Evolutionary conservation across 306 rosid genomes (phyloP).

Genomic region (Glycyrrhiza uralensis): DNA sequence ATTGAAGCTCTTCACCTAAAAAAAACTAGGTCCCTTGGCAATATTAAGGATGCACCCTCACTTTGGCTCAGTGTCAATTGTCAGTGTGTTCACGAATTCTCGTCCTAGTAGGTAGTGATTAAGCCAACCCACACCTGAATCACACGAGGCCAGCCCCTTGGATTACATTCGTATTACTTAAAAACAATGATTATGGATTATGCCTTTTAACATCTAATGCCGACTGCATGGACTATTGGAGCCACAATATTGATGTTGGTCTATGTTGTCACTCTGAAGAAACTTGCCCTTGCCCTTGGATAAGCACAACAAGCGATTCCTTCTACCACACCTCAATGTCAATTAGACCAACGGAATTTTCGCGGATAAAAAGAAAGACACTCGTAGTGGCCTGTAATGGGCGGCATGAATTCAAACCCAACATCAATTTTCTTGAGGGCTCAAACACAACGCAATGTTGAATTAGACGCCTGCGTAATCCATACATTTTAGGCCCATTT

Average conservation of each 20-base stretch:
- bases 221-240: neutral
- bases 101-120: no score
- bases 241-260: neutral
- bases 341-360: neutral
- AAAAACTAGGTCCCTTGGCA: no score
- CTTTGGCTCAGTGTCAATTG: no score
- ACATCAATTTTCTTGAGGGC: slow-evolving; percentile 29
- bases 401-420: slow-evolving; percentile 31
- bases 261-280: neutral
- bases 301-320: slow-evolving; percentile 4
- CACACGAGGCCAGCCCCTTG: no score
- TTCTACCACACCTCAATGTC: slow-evolving; percentile 11
- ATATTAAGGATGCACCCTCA: no score
- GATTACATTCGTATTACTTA: no score
- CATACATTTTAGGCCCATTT: slow-evolving; percentile 21
- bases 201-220: neutral
- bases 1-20: no score
- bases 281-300: slow-evolving; percentile 13
- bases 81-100: no score
- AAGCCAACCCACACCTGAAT: no score
- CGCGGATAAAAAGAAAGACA: neutral
- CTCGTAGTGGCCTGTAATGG: slow-evolving; percentile 15
- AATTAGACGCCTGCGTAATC: slow-evolving; percentile 17
- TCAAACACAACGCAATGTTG: slow-evolving; percentile 6
- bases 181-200: no score